Conservation (phyloP, 2,329 filamentous ascomycete genomes). For the Fusarium sp. region DNA sequence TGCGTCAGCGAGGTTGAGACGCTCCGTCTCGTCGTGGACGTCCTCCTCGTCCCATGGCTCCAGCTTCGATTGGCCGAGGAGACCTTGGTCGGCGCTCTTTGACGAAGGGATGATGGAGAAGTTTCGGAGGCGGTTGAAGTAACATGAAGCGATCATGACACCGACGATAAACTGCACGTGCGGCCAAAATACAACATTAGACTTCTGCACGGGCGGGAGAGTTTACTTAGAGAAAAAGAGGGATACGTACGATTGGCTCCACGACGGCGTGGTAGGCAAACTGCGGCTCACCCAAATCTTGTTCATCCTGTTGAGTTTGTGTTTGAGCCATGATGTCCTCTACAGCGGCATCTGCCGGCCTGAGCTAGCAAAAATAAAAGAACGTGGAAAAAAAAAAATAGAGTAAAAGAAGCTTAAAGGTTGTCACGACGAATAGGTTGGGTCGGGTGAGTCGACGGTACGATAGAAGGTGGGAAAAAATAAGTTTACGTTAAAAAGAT, state of each 20-base stretch:
- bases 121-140: conserved; percentile 40
- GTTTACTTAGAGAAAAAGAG: no score
- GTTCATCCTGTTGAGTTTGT: conserved; percentile 16
- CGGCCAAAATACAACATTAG: neutral
- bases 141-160: conserved; percentile 42
- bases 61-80: conserved; percentile 34
- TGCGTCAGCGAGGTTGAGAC: conserved; percentile 5
- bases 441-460: neutral
- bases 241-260: conserved; percentile 40
- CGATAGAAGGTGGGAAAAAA: neutral
- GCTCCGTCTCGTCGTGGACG: conserved; percentile 30
- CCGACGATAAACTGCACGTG: conserved; percentile 37
- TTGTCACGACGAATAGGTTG: neutral
- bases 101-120: conserved; percentile 34
- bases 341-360: neutral
- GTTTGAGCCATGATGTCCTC: conserved; percentile 3
- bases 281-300: conserved; percentile 41
- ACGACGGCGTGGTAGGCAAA: conserved; percentile 39
- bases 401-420: conserved; percentile 1
- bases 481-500: neutral
- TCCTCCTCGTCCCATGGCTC: conserved; percentile 38
- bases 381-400: neutral
- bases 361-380: neutral
- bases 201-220: neutral
- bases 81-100: conserved; percentile 31